These are phyloP conservation scores for Pichia rugopelliculosa DNA, from an alignment of 805 yeast genomes.

Conservation along the genomic window DNA sequence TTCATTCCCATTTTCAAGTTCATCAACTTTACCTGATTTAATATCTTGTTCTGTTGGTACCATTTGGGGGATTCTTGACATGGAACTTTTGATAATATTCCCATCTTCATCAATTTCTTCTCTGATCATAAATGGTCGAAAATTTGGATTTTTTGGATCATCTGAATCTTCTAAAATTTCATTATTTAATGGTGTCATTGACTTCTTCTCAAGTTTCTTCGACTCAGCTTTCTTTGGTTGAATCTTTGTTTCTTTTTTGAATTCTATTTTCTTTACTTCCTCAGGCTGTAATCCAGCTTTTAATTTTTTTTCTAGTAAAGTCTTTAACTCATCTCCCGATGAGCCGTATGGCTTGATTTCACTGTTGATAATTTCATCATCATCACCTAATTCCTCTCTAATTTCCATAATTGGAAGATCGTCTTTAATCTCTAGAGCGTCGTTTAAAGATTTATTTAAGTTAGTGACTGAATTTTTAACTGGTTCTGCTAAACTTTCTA, in stretches of 20 bases:
- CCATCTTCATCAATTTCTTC: slow-evolving; percentile 81
- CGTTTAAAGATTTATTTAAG: not conserved
- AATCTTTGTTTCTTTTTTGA: slow-evolving; percentile 25
- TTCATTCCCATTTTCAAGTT: slow-evolving; percentile 7
- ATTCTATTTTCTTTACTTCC: slow-evolving; percentile 26
- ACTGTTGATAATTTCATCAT: slow-evolving; percentile 57
- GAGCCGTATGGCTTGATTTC: slow-evolving; percentile 31
- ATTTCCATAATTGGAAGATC: slow-evolving; percentile 68
- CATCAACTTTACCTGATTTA: slow-evolving; percentile 3
- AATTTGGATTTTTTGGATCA: slow-evolving; percentile 13
- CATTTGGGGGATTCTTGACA: slow-evolving; percentile 28
- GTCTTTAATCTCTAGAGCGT: slow-evolving; percentile 32
- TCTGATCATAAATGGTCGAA: slow-evolving; percentile 53
- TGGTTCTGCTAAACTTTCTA: slow-evolving; percentile 18
- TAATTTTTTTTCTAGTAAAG: not conserved
- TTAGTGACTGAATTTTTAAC: not conserved
- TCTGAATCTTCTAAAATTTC: not conserved
- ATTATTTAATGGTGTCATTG: not conserved
- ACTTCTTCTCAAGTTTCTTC: not conserved
- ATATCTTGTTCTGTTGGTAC: slow-evolving; percentile 2
- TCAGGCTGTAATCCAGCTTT: not conserved
- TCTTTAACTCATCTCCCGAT: slow-evolving; percentile 1
- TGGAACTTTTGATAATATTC: slow-evolving; percentile 42
- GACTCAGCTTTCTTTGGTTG: not conserved
- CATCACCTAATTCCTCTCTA: slow-evolving; percentile 75